Base-by-base conservation (phyloP, 202 grass and related monocot species). In the Schoenoplectus tabernaemontani region DNA sequence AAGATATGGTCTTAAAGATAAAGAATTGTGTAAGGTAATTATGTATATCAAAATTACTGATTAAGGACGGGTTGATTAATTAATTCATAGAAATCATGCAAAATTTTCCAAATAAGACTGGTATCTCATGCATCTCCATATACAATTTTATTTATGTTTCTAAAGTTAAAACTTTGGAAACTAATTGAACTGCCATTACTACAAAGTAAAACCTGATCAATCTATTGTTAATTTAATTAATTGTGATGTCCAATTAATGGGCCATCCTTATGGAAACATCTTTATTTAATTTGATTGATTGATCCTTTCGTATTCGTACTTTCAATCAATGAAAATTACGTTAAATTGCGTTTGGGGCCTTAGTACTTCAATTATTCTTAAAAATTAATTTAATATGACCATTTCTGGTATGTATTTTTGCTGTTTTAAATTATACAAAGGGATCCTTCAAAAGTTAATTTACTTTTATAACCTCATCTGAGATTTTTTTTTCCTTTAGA, bases 401-500 rank as follows among this genome's bases (percentile, higher is more conserved):
- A 32, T n/a, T 73, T 3, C 7, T 36, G 4, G 7, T 30, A 32
- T 4, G 12, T 37, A 1, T 12, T 44, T 69, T 24, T 69, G 8
- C 19, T 13, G 2, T 44, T 13, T 10, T 23, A 11, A 38, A 68
- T 42, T 68, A 69, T 4, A n/a, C 17, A 56, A 16, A 64, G 15
- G 12, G 61, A 37, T 77, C 28, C 76, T 71, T 77, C 22, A 19
- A 11, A 19, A 63, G 81, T 59, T 59, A 74, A 84, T n/a, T 39
- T 57, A 2, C 48, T 71, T 56, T 41, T 26, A 57, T 19, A 48
- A 13, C 16, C 10, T 37, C 58, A 42, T 72, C 60, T 82, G 36
- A 83, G 59, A 56, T n/a, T n/a, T n/a, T n/a, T 19, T 64, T 81
- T 9, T 7, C 57, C 81, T 82, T 86, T 4, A 70, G 42, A 13